A percentile compares a stretch with the other conserved stretches of the same genome.
Evolutionary conservation across 192 early-diverging fungal species (phyloP).

Genomic region (Piromyces sp.): DNA sequence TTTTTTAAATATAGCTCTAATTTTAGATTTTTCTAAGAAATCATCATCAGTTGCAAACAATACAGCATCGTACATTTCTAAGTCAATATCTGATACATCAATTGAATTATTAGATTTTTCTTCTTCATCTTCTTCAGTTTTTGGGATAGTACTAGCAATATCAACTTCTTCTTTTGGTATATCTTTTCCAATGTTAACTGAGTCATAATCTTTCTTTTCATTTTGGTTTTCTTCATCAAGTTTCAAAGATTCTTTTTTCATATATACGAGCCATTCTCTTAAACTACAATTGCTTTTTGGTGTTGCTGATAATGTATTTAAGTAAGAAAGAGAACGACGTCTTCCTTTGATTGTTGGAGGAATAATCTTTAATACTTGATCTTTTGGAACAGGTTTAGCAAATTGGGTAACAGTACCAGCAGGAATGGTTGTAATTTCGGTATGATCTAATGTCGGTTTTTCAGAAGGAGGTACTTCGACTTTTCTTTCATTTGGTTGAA

Average conservation of each 20-base stretch:
- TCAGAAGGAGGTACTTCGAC: not conserved
- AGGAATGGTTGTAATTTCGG: not conserved
- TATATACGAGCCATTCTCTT: not conserved
- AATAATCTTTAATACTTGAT: not conserved
- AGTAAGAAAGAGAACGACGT: not conserved
- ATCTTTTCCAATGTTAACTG: not conserved
- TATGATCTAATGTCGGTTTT: not conserved
- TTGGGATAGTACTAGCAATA: too few relatives aligned
- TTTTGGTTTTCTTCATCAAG: not conserved
- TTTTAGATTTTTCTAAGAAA: constrained; percentile 30
- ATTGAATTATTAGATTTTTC: too few relatives aligned
- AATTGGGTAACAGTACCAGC: not conserved
- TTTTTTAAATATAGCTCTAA: constrained; percentile 22
- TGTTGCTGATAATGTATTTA: not conserved
- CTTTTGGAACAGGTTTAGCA: not conserved
- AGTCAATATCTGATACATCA: not conserved
- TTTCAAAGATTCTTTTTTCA: not conserved
- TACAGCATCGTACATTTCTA: constrained; percentile 23
- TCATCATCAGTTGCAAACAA: constrained; percentile 43
- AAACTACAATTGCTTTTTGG: not conserved
- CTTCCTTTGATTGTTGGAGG: not conserved
- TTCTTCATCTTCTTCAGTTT: too few relatives aligned
- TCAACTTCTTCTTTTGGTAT: too few relatives aligned
- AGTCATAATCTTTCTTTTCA: not conserved
- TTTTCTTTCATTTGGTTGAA: not conserved